Percentiles rank a stretch among this genome's conserved stretches.
Evolutionary conservation across 2,329 filamentous ascomycete species (phyloP).

Genomic region (Fusarium nisikadoi): DNA sequence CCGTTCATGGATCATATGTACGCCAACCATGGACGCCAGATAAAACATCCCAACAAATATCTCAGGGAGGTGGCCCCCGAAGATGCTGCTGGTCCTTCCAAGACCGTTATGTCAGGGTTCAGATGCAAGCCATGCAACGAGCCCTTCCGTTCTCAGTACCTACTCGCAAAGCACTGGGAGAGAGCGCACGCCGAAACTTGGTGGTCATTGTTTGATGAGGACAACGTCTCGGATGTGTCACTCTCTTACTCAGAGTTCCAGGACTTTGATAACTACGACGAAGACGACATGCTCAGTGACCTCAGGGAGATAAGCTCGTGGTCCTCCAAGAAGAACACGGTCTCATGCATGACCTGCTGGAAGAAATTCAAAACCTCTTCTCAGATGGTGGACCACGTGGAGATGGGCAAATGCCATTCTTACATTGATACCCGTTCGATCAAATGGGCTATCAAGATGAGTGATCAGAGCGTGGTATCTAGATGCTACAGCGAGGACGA

Average conservation of each 20-base stretch:
- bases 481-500: neutral
- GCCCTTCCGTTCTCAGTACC: neutral
- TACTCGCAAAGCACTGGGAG: neutral
- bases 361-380: neutral
- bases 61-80: neutral
- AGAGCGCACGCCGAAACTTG: neutral
- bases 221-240: neutral
- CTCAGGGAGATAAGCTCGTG: neutral
- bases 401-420: neutral
- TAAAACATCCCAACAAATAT: too few species aligned
- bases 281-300: neutral
- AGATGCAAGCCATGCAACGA: neutral
- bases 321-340: neutral
- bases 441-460: neutral
- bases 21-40: too few species aligned
- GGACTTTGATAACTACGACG: neutral
- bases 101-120: neutral
- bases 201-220: neutral
- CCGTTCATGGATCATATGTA: too few species aligned
- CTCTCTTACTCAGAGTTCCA: neutral
- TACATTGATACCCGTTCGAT: neutral
- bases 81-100: neutral
- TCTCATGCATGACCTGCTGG: neutral
- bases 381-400: neutral
- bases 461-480: neutral